phyloP scores from a whole-genome alignment of 169 alveolate species.

The Perkinsus chesapeaki region DNA sequence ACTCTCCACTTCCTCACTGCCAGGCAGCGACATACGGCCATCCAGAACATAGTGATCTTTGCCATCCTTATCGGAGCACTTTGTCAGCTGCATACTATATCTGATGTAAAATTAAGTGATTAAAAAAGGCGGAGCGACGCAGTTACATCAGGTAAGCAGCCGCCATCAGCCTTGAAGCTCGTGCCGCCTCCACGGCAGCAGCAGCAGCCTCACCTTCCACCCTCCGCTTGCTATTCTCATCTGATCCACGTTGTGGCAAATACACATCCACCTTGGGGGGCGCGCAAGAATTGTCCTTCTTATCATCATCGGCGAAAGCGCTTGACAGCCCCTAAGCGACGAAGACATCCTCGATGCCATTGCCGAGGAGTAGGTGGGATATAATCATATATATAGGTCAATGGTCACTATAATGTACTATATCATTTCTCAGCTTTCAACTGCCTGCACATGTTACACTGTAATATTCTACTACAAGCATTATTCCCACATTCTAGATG shows the following conservation, averaged over 20 bases:
- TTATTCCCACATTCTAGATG: no score
- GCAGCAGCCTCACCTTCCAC: neutral
- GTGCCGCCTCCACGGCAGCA: neutral
- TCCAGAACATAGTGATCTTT: neutral
- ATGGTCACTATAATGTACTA: no score
- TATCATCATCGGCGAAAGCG: neutral
- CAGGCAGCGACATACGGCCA: neutral
- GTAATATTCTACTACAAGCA: no score
- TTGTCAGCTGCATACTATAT: neutral
- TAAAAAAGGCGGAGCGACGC: neutral
- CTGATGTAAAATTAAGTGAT: neutral
- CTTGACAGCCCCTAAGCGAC: neutral
- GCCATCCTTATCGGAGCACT: neutral
- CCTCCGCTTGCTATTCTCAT: neutral
- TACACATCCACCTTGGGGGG: neutral
- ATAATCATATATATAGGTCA: no score
- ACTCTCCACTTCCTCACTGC: neutral
- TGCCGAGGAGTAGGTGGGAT: no score
- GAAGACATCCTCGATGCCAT: no score
- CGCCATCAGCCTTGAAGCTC: neutral
- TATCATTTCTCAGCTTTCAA: no score
- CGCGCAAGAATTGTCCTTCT: no score
- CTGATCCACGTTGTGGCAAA: neutral
- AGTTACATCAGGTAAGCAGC: neutral
- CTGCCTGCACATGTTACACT: no score